phyloP scores from a whole-genome alignment of 192 early-diverging fungal genomes.

The Umbelopsis sp. region DNA sequence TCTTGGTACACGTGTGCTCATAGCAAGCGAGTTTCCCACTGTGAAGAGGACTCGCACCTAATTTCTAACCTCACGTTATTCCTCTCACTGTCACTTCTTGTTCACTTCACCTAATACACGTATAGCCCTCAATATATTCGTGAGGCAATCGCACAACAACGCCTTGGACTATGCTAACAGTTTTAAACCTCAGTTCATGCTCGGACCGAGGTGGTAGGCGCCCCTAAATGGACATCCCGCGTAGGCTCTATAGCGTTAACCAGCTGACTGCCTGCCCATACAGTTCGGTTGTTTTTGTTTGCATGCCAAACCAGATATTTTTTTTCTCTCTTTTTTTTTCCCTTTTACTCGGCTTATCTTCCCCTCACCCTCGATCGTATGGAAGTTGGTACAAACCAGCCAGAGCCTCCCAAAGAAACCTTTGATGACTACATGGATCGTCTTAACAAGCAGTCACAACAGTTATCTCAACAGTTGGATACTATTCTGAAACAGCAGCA shows the following conservation, averaged over 20 bases:
- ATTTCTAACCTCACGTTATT: too few relatives aligned
- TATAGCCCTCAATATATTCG: too few relatives aligned
- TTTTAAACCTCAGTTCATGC: neutral
- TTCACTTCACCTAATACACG: too few relatives aligned
- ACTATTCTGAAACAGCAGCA: conserved; percentile 4
- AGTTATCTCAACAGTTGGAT: neutral
- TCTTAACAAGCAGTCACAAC: neutral
- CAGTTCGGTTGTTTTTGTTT: neutral
- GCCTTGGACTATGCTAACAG: too few relatives aligned
- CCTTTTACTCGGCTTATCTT: neutral
- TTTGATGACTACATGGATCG: conserved; percentile 9
- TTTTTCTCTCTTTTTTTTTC: neutral
- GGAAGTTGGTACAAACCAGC: neutral
- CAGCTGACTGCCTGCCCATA: neutral
- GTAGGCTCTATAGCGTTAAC: neutral
- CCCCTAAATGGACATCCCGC: neutral
- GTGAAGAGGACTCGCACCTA: too few relatives aligned
- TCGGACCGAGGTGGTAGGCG: neutral
- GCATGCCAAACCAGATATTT: neutral
- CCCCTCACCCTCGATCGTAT: neutral
- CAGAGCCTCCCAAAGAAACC: neutral
- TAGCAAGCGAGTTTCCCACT: too few relatives aligned
- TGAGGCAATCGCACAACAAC: too few relatives aligned
- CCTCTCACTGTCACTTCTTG: too few relatives aligned
- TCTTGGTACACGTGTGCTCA: too few relatives aligned